Evolutionary conservation across 768 basidiomycete species (phyloP), one percentile per base, ranked within the genome.

Genomic region (Termitomyces sp.): DNA sequence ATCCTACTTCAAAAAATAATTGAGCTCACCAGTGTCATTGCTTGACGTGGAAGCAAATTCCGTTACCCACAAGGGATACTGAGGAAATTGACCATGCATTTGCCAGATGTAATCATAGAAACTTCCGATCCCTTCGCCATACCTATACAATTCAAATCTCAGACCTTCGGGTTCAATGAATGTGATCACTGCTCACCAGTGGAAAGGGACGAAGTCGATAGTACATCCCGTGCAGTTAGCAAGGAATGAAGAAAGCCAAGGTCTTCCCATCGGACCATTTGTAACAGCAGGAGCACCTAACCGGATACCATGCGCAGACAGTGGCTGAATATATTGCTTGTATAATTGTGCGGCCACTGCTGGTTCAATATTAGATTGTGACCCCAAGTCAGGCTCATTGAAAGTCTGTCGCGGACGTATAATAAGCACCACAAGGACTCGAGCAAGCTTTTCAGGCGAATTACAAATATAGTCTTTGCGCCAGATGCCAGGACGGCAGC

Each of bases 401-500:
- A 75, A 74, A 14, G 63, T 65, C 73, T 74, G 58, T 43, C 13
- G 26, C 36, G 22, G 35, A 33, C 16, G 16, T 36, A 30, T 30
- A 5, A n/a, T 30, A 6, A 43, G 26, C 2, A 28, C n/a, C 40
- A 20, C n/a, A 33, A 36, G 28, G 20, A 28, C 24, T 26, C 11
- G 22, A n/a, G 22, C 9, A 13, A 7, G 36, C 10, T n/a, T 24
- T 10, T 7, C 26, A 20, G 30, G 14, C n/a, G 24, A 54, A 62
- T 30, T 54, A 70, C 83, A 16, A 82, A 64, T 40, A 76, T 71
- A 35, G 61, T 65, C 48, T 71, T 66, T 51, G 79, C 74, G 58
- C 79, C 77, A 44, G 75, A 61, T 20, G 66, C 60, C 24, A 44
- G 18, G 5, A n/a, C 20, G 32, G 13, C 5, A 32, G 22, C 11